phyloP scores from a whole-genome alignment of 495 filamentous ascomycete species.

The Daldinia childiae region DNA sequence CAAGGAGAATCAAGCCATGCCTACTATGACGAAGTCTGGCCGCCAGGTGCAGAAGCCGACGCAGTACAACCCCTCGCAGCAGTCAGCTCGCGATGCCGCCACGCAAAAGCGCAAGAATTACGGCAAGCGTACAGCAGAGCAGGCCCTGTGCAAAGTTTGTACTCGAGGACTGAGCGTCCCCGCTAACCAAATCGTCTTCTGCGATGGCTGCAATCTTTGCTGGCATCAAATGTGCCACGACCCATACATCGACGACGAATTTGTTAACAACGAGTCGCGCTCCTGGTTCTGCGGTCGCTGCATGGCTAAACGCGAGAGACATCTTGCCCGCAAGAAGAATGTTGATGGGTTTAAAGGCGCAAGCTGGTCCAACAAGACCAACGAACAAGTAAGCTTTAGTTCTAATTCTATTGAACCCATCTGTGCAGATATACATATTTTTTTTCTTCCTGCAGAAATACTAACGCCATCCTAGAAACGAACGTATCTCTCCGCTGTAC shows the following conservation, averaged over 20 bases:
- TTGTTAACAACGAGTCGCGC: conserved; percentile 70
- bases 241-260: conserved; percentile 76
- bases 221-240: conserved; percentile 96
- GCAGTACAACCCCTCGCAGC: conserved; percentile 70
- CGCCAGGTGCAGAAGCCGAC: conserved; percentile 79
- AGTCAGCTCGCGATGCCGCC: conserved; percentile 45
- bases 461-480: conserved; percentile 45
- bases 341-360: conserved; percentile 45
- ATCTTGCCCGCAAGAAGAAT: conserved; percentile 51
- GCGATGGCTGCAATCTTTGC: conserved; percentile 85
- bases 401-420: conserved; percentile 41
- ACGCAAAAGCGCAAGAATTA: conserved; percentile 54
- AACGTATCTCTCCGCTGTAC: conserved; percentile 52
- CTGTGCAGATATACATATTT: too few species aligned
- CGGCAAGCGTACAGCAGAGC: conserved; percentile 60
- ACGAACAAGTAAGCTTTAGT: conserved; percentile 51
- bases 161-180: conserved; percentile 76
- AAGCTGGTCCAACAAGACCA: conserved; percentile 56
- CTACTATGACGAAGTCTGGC: conserved; percentile 83
- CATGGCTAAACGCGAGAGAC: conserved; percentile 58
- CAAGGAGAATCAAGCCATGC: conserved; percentile 54
- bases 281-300: conserved; percentile 83
- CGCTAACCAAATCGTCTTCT: conserved; percentile 92
- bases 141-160: conserved; percentile 78
- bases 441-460: background rate